Evolutionary conservation across 495 filamentous ascomycete genomes (phyloP), one percentile per base, ranked within the genome.

Genomic region (Aspergillus nanangensis): DNA sequence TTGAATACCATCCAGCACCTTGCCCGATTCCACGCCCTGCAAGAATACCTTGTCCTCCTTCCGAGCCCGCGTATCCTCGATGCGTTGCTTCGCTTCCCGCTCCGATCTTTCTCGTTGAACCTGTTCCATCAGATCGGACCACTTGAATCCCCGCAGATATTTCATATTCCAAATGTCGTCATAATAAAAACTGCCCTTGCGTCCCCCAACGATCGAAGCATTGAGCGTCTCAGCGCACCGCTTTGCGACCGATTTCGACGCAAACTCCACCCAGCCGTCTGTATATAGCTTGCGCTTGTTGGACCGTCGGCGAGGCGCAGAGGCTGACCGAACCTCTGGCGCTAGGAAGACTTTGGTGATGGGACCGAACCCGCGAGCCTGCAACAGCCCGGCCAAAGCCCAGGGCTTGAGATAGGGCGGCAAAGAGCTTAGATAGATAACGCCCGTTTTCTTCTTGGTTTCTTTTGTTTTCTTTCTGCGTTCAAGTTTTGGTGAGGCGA

Each of bases 181-280:
- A 44, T 86, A 80, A 65, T 96, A 98, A 65, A 83, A 94, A 10
- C 81, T 77, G 4, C 90, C 83, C 70, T 95, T 96, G 58, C 85
- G 86, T 13, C 90, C 93, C 20, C 90, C 90, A 35, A 96, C 82
- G 19, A 76, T 90, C 21, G 76, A 73, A 21, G 87, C 83, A 63
- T 97, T 97, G 25, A 97, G 64, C 2, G 86, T 77, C 57, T 95
- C 90, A n/a, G 85, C 90, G 5, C 78, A 87, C 8, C 82, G 64
- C 58, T 94, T 94, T 3, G 93, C 94, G 31, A 87, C 83, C 54
- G 81, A 82, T 60, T 87, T 83, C 22, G 74, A 71, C 18, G 77
- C 63, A 55, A 95, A 96, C 57, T 98, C 93, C 14, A 97, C 81
- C 93, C 93, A 98, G 2, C 93, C 93, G 59, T 97, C 94, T 5